Evolutionary conservation across 495 filamentous ascomycete genomes (phyloP), one percentile per base, ranked within the genome.

Genomic region (Aspergillus affinis): DNA sequence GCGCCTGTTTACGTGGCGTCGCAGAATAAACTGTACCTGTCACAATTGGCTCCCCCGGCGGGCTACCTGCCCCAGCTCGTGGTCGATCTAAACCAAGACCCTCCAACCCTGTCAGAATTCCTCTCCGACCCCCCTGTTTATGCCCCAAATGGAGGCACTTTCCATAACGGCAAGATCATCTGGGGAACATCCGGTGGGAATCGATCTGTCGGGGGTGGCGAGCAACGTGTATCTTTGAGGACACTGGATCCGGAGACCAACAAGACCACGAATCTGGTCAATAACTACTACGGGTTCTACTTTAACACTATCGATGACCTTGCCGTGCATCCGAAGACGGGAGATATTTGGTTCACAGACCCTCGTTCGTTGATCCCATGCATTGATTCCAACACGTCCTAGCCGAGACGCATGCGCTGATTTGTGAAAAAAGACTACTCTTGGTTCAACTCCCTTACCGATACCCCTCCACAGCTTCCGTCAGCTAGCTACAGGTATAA

Each of bases 311-410:
- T 67, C 47, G 63, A 68, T 48, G 69, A 71, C 55, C 50, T 72
- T 10, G 55, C 60, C 9, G 60, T 71, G 54, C 57, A 72, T 69
- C 48, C 72, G 59, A 49, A 30, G 1, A 75, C 66, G 3, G 75
- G 75, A 17, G 76, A 80, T 54, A 65, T 81, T 20, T 81, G 72
- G 74, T 81, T 81, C 62, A 80, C 78, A n/a, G 78, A 81, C 61
- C 69, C 72, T 19, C 52, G 69, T 64, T 17, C 60, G 61, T 50
- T 15, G 45, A 52, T 27, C 44, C 27, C n/a, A 29, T 29, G 23
- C 7, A 46, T 27, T 29, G 41, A 8, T 26, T 18, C 9, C 21
- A 30, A 0, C 23, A 15, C 12, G 45, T 4, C 29, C 15, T 41
- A 32, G 13, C 10, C 20, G 15, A 36, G 10, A 13, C 13, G 17